Evolutionary conservation across 495 filamentous ascomycete species (phyloP).

Genomic region (Xylaria curta): DNA sequence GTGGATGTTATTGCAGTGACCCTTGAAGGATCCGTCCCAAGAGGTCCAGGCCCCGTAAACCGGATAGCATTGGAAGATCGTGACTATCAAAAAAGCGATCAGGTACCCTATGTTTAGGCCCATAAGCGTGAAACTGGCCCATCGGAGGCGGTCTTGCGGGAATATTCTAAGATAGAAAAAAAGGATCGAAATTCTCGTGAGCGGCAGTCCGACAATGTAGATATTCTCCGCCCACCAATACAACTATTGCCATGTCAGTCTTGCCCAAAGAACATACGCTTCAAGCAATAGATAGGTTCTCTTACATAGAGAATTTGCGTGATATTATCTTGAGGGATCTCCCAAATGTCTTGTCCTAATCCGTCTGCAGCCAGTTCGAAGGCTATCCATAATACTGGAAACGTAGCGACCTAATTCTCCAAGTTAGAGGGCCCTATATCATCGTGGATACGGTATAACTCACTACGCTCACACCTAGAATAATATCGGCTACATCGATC

Average conservation of each 20-base stretch:
- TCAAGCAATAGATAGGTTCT: constrained; percentile 5
- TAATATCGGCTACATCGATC: constrained; percentile 4
- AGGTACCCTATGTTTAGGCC: constrained; percentile 41
- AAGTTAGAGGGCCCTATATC: background rate
- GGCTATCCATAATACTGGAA: constrained; percentile 24
- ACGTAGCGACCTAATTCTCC: constrained; percentile 19
- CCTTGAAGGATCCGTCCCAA: constrained; percentile 44
- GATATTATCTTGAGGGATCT: constrained; percentile 37
- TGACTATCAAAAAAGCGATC: constrained; percentile 41
- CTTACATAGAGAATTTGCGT: constrained; percentile 35
- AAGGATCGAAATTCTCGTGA: constrained; percentile 58
- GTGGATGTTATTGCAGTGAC: constrained; percentile 47
- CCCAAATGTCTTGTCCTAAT: constrained; percentile 40
- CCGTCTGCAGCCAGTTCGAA: constrained; percentile 27
- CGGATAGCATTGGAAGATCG: constrained; percentile 52
- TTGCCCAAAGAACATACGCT: background rate
- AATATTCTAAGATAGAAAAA: constrained; percentile 61
- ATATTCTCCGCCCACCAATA: constrained; percentile 49
- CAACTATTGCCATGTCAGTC: constrained; percentile 33
- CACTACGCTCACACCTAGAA: constrained; percentile 13
- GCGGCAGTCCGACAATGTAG: constrained; percentile 48
- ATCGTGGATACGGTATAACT: background rate
- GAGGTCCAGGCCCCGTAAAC: constrained; percentile 46
- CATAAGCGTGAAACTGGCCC: constrained; percentile 44
- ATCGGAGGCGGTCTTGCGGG: constrained; percentile 48